Percentiles rank a stretch among this genome's conserved stretches.
phyloP scores from a whole-genome alignment of 2,329 filamentous ascomycete species.

The Nigrospora oryzae region DNA sequence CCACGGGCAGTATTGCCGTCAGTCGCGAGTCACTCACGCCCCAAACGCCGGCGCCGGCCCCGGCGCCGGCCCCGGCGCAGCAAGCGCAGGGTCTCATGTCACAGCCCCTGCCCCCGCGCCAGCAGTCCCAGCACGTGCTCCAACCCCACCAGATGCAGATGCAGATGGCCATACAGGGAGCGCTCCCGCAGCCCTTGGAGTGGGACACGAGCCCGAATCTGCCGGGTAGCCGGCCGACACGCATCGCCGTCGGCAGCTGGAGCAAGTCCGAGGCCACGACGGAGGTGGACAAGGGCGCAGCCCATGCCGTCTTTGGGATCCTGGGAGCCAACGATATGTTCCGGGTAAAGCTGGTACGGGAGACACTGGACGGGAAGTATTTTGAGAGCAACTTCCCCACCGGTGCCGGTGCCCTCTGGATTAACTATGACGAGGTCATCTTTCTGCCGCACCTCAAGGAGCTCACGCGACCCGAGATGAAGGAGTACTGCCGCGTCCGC shows the following conservation, averaged over 20 bases:
- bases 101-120: slow-evolving; percentile 1
- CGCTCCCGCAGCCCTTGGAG: neutral
- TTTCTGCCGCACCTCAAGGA: slow-evolving; percentile 46
- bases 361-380: slow-evolving; percentile 51
- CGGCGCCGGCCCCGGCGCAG: neutral
- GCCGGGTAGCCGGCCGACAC: slow-evolving; percentile 44
- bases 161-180: neutral
- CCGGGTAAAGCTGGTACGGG: slow-evolving; percentile 50
- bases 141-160: neutral
- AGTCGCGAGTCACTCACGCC: slow-evolving; percentile 4
- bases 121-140: neutral
- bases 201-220: slow-evolving; percentile 19
- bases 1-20: slow-evolving; percentile 23
- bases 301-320: slow-evolving; percentile 54
- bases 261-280: slow-evolving; percentile 39
- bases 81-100: neutral
- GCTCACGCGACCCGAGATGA: slow-evolving; percentile 46
- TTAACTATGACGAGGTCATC: slow-evolving; percentile 52
- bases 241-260: slow-evolving; percentile 54
- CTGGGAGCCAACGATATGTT: slow-evolving; percentile 57
- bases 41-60: neutral
- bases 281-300: slow-evolving; percentile 30
- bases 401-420: slow-evolving; percentile 54
- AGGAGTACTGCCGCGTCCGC: slow-evolving; percentile 55
- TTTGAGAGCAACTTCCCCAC: slow-evolving; percentile 52